phyloP scores from a whole-genome alignment of 2,329 filamentous ascomycete genomes.

The Nannizzia gypsea region DNA sequence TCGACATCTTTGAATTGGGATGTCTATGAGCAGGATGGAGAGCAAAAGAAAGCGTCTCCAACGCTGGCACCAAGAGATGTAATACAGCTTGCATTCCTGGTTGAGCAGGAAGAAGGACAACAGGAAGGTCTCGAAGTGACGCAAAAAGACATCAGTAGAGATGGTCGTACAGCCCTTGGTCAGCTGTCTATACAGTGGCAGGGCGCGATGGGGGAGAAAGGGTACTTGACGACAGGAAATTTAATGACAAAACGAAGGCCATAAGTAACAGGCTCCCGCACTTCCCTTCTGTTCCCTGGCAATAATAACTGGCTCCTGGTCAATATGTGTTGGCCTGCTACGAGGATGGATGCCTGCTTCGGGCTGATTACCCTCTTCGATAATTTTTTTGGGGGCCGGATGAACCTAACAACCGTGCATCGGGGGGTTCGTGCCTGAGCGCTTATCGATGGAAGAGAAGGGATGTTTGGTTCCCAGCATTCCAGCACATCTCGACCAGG shows the following conservation, averaged over 20 bases:
- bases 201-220: conserved; percentile 77
- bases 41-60: conserved; percentile 25
- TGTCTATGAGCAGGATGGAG: conserved; percentile 17
- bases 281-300: not conserved
- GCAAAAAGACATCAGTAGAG: conserved; percentile 37
- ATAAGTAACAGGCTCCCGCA: not conserved
- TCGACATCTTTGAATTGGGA: conserved; percentile 47
- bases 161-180: conserved; percentile 55
- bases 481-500: not conserved
- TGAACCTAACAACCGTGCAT: not conserved
- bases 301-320: not conserved
- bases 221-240: conserved; percentile 78
- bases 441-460: not conserved
- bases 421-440: not conserved
- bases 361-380: not conserved
- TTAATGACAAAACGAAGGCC: conserved; percentile 40
- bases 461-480: not conserved
- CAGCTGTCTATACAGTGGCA: conserved; percentile 80
- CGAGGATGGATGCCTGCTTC: not conserved
- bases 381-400: not conserved
- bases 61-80: conserved; percentile 51
- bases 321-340: not conserved
- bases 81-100: conserved; percentile 52
- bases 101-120: conserved; percentile 43
- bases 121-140: conserved; percentile 41